Conservation (phyloP, 1,284 basidiomycete genomes). For the Sporisorium sorghi region DNA sequence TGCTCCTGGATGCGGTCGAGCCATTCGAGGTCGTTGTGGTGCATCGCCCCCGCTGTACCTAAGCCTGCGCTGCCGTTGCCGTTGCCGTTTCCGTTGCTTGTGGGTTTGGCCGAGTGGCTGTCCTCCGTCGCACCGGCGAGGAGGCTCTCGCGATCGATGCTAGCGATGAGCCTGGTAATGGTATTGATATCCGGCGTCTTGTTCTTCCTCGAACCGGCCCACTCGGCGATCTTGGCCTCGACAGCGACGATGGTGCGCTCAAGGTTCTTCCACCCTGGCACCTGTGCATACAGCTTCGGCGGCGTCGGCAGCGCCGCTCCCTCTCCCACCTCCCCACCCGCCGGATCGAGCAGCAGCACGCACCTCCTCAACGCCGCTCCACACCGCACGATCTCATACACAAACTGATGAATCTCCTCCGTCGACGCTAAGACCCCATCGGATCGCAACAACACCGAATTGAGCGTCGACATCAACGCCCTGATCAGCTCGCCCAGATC, state of each 20-base stretch:
- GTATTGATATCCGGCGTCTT: slow-evolving; percentile 39
- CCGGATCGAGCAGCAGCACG: slow-evolving; percentile 36
- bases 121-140: slow-evolving; percentile 48
- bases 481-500: slow-evolving; percentile 46
- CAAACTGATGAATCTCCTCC: slow-evolving; percentile 50
- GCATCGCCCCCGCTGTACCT: not conserved
- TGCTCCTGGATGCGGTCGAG: slow-evolving; percentile 53
- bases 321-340: not conserved
- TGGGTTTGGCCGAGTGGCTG: not conserved
- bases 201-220: slow-evolving; percentile 36
- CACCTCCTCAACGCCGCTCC: slow-evolving; percentile 32
- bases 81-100: not conserved
- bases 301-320: slow-evolving; percentile 12
- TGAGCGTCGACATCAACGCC: slow-evolving; percentile 50
- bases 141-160: slow-evolving; percentile 48
- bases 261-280: slow-evolving; percentile 49
- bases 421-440: slow-evolving; percentile 52
- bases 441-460: slow-evolving; percentile 47
- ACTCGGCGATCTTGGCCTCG: slow-evolving; percentile 44
- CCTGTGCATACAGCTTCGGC: slow-evolving; percentile 33
- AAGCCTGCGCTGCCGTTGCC: not conserved
- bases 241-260: slow-evolving; percentile 46
- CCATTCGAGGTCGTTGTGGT: slow-evolving; percentile 53
- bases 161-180: slow-evolving; percentile 51
- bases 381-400: slow-evolving; percentile 61